Conservation (phyloP, 306 rosid species). For the Cucurbita argyrosperma region DNA sequence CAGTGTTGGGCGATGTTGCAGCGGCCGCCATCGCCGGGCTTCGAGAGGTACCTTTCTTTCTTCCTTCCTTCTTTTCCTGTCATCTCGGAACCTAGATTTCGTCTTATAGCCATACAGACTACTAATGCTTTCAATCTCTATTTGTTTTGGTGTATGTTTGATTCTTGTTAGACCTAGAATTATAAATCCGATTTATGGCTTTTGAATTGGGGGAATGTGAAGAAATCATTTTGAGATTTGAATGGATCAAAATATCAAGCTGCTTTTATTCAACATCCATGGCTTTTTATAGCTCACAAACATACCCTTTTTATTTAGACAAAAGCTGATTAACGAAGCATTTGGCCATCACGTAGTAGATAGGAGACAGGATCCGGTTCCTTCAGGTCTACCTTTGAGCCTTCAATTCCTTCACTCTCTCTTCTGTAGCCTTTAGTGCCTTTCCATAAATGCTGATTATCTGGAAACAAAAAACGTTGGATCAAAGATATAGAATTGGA, state of each 20-base stretch:
- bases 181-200: neutral
- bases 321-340: neutral
- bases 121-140: too few relatives aligned
- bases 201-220: neutral
- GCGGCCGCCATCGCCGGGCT: constrained; percentile 10
- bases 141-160: too few relatives aligned
- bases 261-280: neutral
- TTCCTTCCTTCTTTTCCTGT: neutral
- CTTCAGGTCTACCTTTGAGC: neutral
- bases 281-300: too few relatives aligned
- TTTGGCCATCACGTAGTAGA: neutral
- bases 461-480: too few relatives aligned
- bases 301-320: neutral
- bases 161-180: neutral
- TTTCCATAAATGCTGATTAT: too few relatives aligned
- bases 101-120: too few relatives aligned
- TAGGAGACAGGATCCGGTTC: neutral
- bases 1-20: neutral
- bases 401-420: too few relatives aligned
- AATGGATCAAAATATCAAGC: neutral
- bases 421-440: too few relatives aligned
- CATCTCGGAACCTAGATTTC: too few relatives aligned
- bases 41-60: constrained; percentile 4
- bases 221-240: constrained; percentile 13
- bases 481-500: too few relatives aligned